Base-by-base conservation (phyloP, 306 rosid species). In the Trifolium pratense region DNA sequence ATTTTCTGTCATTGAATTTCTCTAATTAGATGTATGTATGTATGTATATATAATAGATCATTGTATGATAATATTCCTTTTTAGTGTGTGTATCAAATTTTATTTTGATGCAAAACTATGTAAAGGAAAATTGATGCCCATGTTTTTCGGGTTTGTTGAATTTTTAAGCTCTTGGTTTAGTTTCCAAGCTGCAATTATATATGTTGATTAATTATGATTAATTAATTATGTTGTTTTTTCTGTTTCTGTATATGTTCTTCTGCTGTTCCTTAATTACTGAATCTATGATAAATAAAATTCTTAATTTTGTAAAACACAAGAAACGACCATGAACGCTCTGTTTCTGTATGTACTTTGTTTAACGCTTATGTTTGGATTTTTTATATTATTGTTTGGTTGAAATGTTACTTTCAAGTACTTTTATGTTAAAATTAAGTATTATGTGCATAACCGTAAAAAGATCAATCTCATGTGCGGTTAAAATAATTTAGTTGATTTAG, bases 131-230 rank as follows among this genome's bases (percentile, higher is more conserved):
- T 25, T 9, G 29, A 60, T 18, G 71, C 65, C 70, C 79, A 3
- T 66, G 31, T 73, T 56, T 66, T 55, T 53, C 4, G 74, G 73
- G 49, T 45, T 79, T 72, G 71, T 61, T 70, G 69, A 46, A 45
- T 74, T 58, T 32, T 48, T 10, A n/a, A n/a, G 16, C 16, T 68
- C 1, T 25, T 11, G 16, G 9, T 4, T n/a, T n/a, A 36, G 48
- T 37, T 53, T 55, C 21, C 34, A 11, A 51, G 64, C 9, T 60
- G 36, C 34, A 45, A 48, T 45, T 25, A 31, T 32, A 12, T 25
- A 10, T 23, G 21, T 52, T 51, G 12, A 61, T 29, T 64, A 23
- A 16, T 51, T 52, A 52, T 32, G 23, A 52, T 32, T 8, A 75
- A 25, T 53, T 66, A 53, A 75, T 65, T 48, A 32, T 29, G 8